Conservation (phyloP, 495 filamentous ascomycete genomes). For the Cercophora newfieldiana region DNA sequence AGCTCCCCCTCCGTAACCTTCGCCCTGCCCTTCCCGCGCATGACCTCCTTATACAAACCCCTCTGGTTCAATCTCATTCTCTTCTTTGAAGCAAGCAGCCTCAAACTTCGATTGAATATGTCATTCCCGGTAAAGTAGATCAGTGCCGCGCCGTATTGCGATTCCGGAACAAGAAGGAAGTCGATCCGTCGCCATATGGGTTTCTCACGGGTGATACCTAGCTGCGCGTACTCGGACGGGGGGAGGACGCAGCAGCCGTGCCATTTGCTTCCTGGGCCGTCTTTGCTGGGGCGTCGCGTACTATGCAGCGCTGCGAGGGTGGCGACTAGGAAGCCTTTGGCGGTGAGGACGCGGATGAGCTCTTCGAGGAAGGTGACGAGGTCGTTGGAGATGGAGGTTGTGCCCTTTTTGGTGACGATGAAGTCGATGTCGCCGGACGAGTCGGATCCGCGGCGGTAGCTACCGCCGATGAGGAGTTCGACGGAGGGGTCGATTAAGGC, state of each 20-base stretch:
- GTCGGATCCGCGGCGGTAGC: constrained; percentile 77
- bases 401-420: constrained; percentile 73
- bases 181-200: constrained; percentile 80
- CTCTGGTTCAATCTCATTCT: constrained; percentile 84
- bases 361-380: constrained; percentile 64
- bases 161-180: constrained; percentile 78
- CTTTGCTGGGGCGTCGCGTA: constrained; percentile 24
- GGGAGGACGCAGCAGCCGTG: constrained; percentile 80
- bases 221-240: constrained; percentile 17
- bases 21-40: constrained; percentile 57
- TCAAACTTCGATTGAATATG: constrained; percentile 90
- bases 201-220: constrained; percentile 13
- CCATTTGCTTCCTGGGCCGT: constrained; percentile 68
- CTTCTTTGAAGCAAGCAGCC: constrained; percentile 80
- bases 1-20: constrained; percentile 74
- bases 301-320: constrained; percentile 44
- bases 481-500: constrained; percentile 57
- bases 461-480: constrained; percentile 75
- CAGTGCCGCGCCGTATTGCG: constrained; percentile 82
- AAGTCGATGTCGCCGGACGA: constrained; percentile 82
- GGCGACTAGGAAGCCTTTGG: constrained; percentile 58
- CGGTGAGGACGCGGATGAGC: constrained; percentile 63
- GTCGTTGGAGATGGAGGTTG: constrained; percentile 53
- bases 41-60: constrained; percentile 75
- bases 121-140: constrained; percentile 97